Base-by-base conservation (phyloP, 176 grass and related monocot species). In the Raddia distichophylla region DNA sequence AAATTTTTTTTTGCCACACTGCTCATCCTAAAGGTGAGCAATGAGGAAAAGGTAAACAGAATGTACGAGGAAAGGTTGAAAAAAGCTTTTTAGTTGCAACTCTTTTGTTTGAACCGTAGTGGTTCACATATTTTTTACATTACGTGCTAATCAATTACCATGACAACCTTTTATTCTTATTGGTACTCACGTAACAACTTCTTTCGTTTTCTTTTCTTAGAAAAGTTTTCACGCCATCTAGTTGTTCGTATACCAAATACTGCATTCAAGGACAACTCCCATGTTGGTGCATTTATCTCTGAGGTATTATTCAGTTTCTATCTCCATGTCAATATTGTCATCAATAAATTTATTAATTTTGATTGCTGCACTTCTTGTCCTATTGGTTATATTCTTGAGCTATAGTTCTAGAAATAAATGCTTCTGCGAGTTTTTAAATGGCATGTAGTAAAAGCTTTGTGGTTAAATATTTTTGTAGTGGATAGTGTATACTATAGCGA, bases 191-290 rank as follows among this genome's bases (percentile, higher is more conserved):
- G 80, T 80, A 46, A 51, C 16, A 81, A 62, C 66, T 87, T 60
- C 77, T 73, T 11, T 64, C 44, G 11, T 85, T 80, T 51, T 49
- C n/a, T 75, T 60, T 90, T 45, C 63, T 83, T 91, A 98, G 95
- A 77, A 55, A 98, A 98, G 83, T 95, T 98, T 82, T 98, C 95
- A 43, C 88, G 95, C 76, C 95, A 98, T 93, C 84, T 98, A 69
- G 84, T 88, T 69, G 86, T 98, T 50, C 84, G 90, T 71, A 84
- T 98, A 86, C 95, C 95, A 27, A 93, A 93, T 69, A 80, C 75
- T 82, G 92, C 92, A 75, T 98, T 98, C 67, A 98, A 94, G 83
- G 92, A 98, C 82, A 98, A 98, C 89, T 94, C 78, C 71, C 92
- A 94, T 94, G 95, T 86, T 87, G 95, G 95, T 84, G 82, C 84